Evolutionary conservation across 225 moss, liverwort and hornwort genomes (phyloP), one percentile per base, ranked within the genome.

Genomic region (Climacium dendroides): DNA sequence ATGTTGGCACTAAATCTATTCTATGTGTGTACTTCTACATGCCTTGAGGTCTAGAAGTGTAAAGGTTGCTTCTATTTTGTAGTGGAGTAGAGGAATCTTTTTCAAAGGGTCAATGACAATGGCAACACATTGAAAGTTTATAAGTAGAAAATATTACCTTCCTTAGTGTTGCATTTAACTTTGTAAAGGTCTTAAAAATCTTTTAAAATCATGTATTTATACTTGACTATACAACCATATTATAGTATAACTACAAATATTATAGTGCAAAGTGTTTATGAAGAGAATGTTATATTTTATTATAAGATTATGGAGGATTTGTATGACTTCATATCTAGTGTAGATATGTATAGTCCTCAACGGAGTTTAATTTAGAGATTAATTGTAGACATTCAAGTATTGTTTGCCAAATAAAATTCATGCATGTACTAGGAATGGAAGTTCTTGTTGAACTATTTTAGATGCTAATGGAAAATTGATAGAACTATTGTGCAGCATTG

Each of bases 231-330:
- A 34, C 2, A 74, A 20, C 19, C 5, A 1, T 22, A 13, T 52
- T 75, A 14, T 52, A 34, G 2, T 75, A 30, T 3, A 73, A 69
- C 3, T 13, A 7, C 9, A 52, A 75, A 5, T 52, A 34, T 2
- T 1, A 29, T 19, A 48, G 2, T 74, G 29, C 10, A 2, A 1
- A 73, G 29, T 73, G 5, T 45, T 47, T 47, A 19, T 73, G 1
- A 29, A 52, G 34, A 75, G 5, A 74, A 35, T 34, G 3, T 35
- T 52, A 5, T 35, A 35, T 75, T 35, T 74, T 34, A 22, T 34
- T 5, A 22, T 3, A 50, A 34, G 35, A 52, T 47, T 2, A 2
- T 1, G 0, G 13, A 0, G 0, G 4, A 5, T 7, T 72, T 73
- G 9, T 3, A 18, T 72, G 13, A 7, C 22, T 34, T 52, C 34